Percentiles rank a stretch among this genome's conserved stretches.
Evolutionary conservation across 129 eudicot species (phyloP).

Genomic region (Rutidosis leptorrhynchoides): DNA sequence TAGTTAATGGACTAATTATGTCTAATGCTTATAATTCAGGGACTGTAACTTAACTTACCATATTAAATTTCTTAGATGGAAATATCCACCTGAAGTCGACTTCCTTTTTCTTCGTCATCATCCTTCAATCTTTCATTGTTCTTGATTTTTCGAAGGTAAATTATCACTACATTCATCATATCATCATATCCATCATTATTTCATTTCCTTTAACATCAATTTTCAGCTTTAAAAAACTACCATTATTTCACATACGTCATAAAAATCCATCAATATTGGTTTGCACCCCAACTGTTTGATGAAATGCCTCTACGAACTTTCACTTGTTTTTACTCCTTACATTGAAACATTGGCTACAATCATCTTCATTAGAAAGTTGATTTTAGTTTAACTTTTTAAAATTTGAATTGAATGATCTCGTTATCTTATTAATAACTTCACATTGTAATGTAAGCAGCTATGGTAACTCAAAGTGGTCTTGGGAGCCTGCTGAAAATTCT

Average conservation of each 20-base stretch:
- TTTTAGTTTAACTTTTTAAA: no score
- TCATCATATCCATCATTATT: neutral
- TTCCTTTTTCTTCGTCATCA: neutral
- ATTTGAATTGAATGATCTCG: neutral
- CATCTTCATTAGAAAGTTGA: neutral
- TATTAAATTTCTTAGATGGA: neutral
- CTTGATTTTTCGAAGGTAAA: constrained; percentile 14
- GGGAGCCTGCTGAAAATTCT: constrained; percentile 57
- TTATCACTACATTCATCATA: neutral
- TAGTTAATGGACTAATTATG: neutral
- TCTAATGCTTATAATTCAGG: neutral
- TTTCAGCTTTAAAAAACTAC: neutral
- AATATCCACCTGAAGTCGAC: constrained; percentile 10
- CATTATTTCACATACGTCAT: neutral
- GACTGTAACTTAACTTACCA: neutral
- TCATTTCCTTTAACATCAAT: neutral
- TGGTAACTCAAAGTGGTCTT: constrained; percentile 34
- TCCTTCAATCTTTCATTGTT: constrained; percentile 6
- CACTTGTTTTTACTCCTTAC: neutral
- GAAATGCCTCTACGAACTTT: constrained; percentile 14
- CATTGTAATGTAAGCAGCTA: constrained; percentile 24
- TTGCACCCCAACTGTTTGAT: constrained; percentile 18
- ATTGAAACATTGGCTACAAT: neutral
- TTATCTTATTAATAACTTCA: no score
- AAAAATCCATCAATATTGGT: neutral